phyloP scores from a whole-genome alignment of 2,329 filamentous ascomycete genomes.

The Tolypocladium tropicale region DNA sequence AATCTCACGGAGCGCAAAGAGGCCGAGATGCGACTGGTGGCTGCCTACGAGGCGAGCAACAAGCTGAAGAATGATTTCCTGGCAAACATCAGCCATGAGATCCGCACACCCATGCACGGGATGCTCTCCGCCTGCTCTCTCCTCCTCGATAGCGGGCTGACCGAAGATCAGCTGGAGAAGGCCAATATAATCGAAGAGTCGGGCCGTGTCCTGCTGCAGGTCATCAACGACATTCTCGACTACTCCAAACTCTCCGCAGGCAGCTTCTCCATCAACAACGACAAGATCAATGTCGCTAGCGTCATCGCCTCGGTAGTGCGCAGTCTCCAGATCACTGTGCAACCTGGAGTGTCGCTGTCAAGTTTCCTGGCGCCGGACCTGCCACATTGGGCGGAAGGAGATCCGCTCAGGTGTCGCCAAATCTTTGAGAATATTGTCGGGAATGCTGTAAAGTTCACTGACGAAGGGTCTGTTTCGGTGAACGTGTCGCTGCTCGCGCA shows the following conservation, averaged over 20 bases:
- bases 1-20: constrained; percentile 46
- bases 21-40: constrained; percentile 42
- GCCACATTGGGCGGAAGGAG: constrained; percentile 40
- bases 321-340: constrained; percentile 34
- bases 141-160: constrained; percentile 42
- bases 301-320: constrained; percentile 38
- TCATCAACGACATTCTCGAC: constrained; percentile 59
- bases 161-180: constrained; percentile 43
- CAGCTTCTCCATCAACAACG: constrained; percentile 45
- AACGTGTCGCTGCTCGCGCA: constrained; percentile 27
- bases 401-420: constrained; percentile 50
- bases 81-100: constrained; percentile 55
- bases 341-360: constrained; percentile 34
- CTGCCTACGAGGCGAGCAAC: constrained; percentile 52
- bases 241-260: constrained; percentile 53
- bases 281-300: constrained; percentile 36
- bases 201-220: constrained; percentile 44
- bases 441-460: constrained; percentile 54
- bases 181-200: constrained; percentile 49
- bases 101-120: constrained; percentile 54
- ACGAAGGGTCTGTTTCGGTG: constrained; percentile 40
- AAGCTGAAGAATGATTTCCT: constrained; percentile 52
- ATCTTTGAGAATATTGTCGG: constrained; percentile 51
- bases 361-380: constrained; percentile 33
- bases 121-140: constrained; percentile 50